Base-by-base conservation (phyloP, 2,329 filamentous ascomycete species). In the Dendryphion nanum region DNA sequence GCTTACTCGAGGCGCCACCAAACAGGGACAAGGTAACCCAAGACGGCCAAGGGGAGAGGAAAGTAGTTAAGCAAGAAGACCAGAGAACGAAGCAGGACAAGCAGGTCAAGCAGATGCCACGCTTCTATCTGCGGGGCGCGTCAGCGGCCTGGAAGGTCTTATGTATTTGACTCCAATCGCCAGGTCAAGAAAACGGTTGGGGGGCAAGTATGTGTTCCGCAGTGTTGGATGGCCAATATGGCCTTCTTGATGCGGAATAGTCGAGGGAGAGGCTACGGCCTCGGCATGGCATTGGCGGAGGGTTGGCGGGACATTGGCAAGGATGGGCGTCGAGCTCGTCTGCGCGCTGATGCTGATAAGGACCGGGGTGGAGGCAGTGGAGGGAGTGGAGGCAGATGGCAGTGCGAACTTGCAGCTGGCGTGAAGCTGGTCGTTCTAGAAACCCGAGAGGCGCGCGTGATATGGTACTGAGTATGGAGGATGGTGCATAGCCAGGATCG, bases 151-250 rank as follows among this genome's bases (percentile, higher is more conserved):
- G 32, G 35, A 17, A 24, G 31, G n/a, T 33, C 36, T 47, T 51
- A 42, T 45, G 38, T 45, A 42, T 12, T 21, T n/a, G 23, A 26
- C 45, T 40, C 48, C 49, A 44, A 45, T 50, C 42, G 44, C 49
- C 47, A 36, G 48, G 42, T 52, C 36, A 28, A 38, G 35, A 35
- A 23, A 14, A 39, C 36, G 32, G 30, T 8, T 33, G 23, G 10
- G 8, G 6, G 33, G 26, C 30, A 31, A 38, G 30, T 41, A 35
- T 26, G 23, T 42, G 40, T 36, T 32, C 36, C 37, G 29, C 26
- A 24, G 17, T n/a, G 33, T 34, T 34, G 33, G 39, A 33, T 33
- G 30, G 4, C 16, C 34, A 37, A 42, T 33, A 38, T 33, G 34
- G 50, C 46, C 48, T 52, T 38, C 49, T 47, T 47, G 20, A 40